Percentiles rank a stretch among this genome's conserved stretches.
Evolutionary conservation across 2,329 filamentous ascomycete genomes (phyloP).

Genomic region (Alternaria triticina): DNA sequence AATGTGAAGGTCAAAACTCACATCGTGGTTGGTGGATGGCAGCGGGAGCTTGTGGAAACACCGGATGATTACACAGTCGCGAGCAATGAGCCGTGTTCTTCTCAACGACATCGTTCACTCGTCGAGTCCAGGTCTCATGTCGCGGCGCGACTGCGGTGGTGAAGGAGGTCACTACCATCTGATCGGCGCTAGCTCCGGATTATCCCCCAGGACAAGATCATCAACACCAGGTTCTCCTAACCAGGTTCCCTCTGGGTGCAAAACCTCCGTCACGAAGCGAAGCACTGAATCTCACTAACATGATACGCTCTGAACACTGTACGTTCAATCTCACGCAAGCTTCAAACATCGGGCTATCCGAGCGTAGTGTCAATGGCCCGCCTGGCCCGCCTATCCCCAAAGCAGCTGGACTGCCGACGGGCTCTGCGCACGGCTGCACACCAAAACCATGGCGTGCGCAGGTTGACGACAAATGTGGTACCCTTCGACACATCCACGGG

Average conservation of each 20-base stretch:
- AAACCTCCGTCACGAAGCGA: conserved; percentile 1
- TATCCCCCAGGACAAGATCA: not conserved
- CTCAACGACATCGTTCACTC: not conserved
- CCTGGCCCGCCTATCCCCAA: not conserved
- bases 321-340: not conserved
- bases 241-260: not conserved
- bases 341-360: conserved; percentile 6
- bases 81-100: not conserved
- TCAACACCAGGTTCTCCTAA: conserved; percentile 5
- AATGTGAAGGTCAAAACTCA: conserved; percentile 4
- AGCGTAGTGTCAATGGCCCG: conserved; percentile 3
- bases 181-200: conserved; percentile 4
- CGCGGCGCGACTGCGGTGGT: not conserved
- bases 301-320: conserved; percentile 6
- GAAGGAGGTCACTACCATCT: not conserved
- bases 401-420: not conserved
- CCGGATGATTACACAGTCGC: not conserved
- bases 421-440: conserved; percentile 2
- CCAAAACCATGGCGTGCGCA: not conserved
- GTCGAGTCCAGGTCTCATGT: not conserved
- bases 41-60: not conserved
- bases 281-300: not conserved
- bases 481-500: not conserved
- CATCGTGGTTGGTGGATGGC: not conserved
- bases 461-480: not conserved